These are phyloP conservation scores for Phaseolus lunatus DNA, from an alignment of 306 rosid genomes.

Conservation along the genomic window DNA sequence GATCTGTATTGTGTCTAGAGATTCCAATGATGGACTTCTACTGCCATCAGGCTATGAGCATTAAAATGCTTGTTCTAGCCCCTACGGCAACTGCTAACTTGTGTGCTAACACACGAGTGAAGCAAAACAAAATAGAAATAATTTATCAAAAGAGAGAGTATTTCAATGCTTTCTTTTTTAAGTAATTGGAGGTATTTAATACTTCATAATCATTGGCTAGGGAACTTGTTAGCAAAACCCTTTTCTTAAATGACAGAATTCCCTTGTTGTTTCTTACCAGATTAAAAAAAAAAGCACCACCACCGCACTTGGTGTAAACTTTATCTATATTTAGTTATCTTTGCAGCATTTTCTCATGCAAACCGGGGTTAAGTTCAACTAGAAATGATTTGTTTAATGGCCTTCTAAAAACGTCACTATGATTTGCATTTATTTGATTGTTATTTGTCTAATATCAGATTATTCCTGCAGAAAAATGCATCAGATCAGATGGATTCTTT, in stretches of 20 bases:
- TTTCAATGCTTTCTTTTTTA: too few species aligned
- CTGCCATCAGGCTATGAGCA: slow-evolving; percentile 7
- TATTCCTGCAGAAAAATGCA: slow-evolving; percentile 40
- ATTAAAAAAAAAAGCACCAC: too few species aligned
- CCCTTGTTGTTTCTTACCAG: too few species aligned
- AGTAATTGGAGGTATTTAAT: too few species aligned
- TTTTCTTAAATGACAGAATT: too few species aligned
- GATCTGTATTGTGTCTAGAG: slow-evolving; percentile 33
- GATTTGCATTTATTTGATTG: slow-evolving; percentile 42
- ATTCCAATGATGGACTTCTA: slow-evolving; percentile 10
- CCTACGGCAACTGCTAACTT: background rate
- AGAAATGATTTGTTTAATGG: slow-evolving; percentile 26
- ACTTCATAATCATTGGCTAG: too few species aligned
- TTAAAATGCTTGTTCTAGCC: slow-evolving; percentile 37
- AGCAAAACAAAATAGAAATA: too few species aligned
- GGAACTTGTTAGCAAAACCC: too few species aligned
- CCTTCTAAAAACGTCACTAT: slow-evolving; percentile 30
- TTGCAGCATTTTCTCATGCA: slow-evolving; percentile 7
- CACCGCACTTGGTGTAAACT: too few species aligned
- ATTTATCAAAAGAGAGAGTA: too few species aligned
- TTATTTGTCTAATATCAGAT: slow-evolving; percentile 52
- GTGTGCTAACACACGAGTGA: too few species aligned
- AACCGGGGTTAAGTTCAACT: slow-evolving; percentile 20
- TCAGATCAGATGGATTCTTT: slow-evolving; percentile 51
- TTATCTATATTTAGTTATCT: slow-evolving; percentile 12